Conservation (phyloP, 1,284 basidiomycete species). For the Marasmius fiardii region DNA sequence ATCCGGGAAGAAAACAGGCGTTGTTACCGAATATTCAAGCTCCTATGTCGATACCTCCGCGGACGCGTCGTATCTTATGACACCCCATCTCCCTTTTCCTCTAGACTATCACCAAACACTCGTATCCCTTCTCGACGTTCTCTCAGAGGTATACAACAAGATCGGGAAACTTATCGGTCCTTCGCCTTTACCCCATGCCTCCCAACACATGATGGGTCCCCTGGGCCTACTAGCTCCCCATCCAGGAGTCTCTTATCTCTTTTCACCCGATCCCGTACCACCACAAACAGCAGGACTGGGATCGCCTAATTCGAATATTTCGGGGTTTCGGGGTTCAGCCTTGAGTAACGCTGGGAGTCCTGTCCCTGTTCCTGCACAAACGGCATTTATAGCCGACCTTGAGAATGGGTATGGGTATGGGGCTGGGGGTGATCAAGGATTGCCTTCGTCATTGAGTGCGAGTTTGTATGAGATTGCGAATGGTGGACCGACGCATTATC, state of each 20-base stretch:
- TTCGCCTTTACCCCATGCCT: slow-evolving; percentile 61
- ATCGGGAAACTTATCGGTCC: slow-evolving; percentile 77
- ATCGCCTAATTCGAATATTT: slow-evolving; percentile 13
- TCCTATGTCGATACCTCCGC: slow-evolving; percentile 53
- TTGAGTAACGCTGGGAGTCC: slow-evolving; percentile 15
- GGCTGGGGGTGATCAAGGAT: slow-evolving; percentile 13
- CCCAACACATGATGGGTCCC: slow-evolving; percentile 74
- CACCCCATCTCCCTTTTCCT: slow-evolving; percentile 81
- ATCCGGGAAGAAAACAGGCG: slow-evolving; percentile 46
- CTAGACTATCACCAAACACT: slow-evolving; percentile 86
- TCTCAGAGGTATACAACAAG: slow-evolving; percentile 85
- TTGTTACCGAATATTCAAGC: slow-evolving; percentile 53
- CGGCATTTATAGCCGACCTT: slow-evolving; percentile 1
- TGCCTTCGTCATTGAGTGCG: slow-evolving; percentile 40
- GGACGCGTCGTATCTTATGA: slow-evolving; percentile 69
- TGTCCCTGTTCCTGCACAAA: slow-evolving; percentile 28
- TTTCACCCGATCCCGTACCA: slow-evolving; percentile 31
- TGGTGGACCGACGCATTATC: slow-evolving; percentile 29
- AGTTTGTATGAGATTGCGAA: slow-evolving; percentile 74
- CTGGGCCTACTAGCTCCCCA: slow-evolving; percentile 69
- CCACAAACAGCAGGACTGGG: not conserved
- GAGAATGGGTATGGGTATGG: slow-evolving; percentile 19
- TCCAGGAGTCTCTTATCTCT: slow-evolving; percentile 78
- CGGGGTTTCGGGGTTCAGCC: not conserved
- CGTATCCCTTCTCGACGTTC: slow-evolving; percentile 80